Percentiles rank a stretch among this genome's conserved stretches.
phyloP scores from a whole-genome alignment of 345 rosid species.

The Rhizophora apiculata region DNA sequence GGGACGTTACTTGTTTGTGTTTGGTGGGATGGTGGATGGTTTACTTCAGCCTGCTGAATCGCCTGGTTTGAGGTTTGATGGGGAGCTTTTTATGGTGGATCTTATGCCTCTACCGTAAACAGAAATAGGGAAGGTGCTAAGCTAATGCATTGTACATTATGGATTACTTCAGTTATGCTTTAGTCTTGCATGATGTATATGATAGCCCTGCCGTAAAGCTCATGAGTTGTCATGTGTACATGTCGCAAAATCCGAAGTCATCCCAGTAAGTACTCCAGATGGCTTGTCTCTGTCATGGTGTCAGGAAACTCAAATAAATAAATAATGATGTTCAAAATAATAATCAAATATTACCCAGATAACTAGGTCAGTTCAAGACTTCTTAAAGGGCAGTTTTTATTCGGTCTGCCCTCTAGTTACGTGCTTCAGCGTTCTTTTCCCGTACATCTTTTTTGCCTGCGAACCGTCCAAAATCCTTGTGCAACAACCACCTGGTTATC shows the following conservation, averaged over 20 bases:
- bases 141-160: not conserved
- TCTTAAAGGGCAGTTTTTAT: too few relatives aligned
- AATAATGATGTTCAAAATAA: too few relatives aligned
- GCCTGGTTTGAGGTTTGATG: constrained; percentile 63
- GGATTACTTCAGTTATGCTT: not conserved
- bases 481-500: too few relatives aligned
- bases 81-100: constrained; percentile 73
- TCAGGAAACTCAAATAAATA: too few relatives aligned
- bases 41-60: constrained; percentile 47
- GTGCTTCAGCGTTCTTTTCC: too few relatives aligned
- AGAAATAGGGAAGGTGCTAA: not conserved
- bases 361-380: too few relatives aligned
- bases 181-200: constrained; percentile 1
- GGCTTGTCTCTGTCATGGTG: not conserved
- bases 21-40: constrained; percentile 93
- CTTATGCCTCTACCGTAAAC: constrained; percentile 45
- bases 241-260: not conserved
- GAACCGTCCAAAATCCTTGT: too few relatives aligned
- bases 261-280: not conserved
- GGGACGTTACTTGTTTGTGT: constrained; percentile 61
- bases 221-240: not conserved
- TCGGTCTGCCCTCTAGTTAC: too few relatives aligned
- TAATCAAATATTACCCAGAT: too few relatives aligned
- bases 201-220: not conserved
- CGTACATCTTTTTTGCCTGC: too few relatives aligned